Evolutionary conservation across 495 filamentous ascomycete species (phyloP).

Genomic region (Aspergillus sclerotioniger): DNA sequence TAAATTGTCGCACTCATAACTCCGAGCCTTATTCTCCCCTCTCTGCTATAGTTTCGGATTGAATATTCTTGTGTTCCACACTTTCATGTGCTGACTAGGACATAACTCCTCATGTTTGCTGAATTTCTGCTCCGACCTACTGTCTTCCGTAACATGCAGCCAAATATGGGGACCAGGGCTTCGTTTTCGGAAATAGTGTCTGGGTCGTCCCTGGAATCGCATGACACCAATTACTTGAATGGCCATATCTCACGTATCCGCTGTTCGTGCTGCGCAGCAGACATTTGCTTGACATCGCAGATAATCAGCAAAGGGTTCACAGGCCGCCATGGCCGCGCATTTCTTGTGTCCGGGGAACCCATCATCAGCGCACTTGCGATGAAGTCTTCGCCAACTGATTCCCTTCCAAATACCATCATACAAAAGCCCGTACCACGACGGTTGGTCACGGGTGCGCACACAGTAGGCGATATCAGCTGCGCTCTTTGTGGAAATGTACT

Average conservation of each 20-base stretch:
- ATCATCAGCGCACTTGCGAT: constrained; percentile 28
- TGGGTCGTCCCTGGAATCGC: constrained; percentile 8
- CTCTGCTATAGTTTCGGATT: too few relatives aligned
- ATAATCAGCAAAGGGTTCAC: constrained; percentile 92
- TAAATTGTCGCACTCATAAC: too few relatives aligned
- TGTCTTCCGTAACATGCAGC: constrained; percentile 39
- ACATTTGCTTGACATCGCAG: constrained; percentile 73
- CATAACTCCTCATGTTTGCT: constrained; percentile 25
- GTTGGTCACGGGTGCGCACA: constrained; percentile 75
- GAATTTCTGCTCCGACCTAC: constrained; percentile 55
- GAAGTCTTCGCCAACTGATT: constrained; percentile 32
- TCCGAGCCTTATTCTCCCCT: too few relatives aligned
- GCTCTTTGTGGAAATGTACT: constrained; percentile 64
- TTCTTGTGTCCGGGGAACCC: constrained; percentile 63
- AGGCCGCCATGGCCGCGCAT: constrained; percentile 89
- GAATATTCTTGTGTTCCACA: too few relatives aligned
- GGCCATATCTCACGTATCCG: constrained; percentile 61
- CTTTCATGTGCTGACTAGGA: too few relatives aligned
- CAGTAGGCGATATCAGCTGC: constrained; percentile 56
- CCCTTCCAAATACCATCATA: constrained; percentile 54
- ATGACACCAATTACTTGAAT: constrained; percentile 37
- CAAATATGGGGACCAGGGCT: constrained; percentile 23
- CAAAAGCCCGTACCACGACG: constrained; percentile 65
- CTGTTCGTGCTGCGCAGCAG: constrained; percentile 69
- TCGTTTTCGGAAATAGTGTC: constrained; percentile 19